These are phyloP conservation scores for Candida gorgasii DNA, from an alignment of 805 yeast species.

Conservation along the genomic window DNA sequence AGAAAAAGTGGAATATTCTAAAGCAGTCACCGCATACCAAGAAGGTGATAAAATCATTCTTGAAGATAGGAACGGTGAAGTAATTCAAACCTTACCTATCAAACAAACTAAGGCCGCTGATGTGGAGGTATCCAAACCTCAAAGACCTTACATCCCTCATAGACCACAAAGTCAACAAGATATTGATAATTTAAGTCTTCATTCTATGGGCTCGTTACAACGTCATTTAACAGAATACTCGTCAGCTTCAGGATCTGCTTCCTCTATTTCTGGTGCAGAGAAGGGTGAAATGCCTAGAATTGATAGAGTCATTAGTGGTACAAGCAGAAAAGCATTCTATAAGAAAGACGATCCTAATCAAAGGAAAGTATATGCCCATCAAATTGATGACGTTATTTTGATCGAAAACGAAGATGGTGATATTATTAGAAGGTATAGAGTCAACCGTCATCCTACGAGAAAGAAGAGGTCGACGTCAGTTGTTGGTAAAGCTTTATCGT, in stretches of 20 bases:
- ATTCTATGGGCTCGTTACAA: constrained; percentile 41
- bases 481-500: constrained; percentile 49
- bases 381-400: constrained; percentile 71
- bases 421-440: constrained; percentile 75
- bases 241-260: constrained; percentile 13
- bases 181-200: constrained; percentile 31
- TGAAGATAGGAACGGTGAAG: constrained; percentile 85
- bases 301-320: constrained; percentile 8
- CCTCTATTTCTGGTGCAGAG: neutral
- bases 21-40: constrained; percentile 40
- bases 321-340: constrained; percentile 26
- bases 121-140: constrained; percentile 70
- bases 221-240: constrained; percentile 38
- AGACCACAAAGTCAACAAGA: constrained; percentile 1
- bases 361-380: constrained; percentile 66
- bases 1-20: neutral
- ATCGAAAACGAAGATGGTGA: constrained; percentile 94
- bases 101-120: too few species aligned
- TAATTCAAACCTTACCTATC: constrained; percentile 55
- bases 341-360: constrained; percentile 31
- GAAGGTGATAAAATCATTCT: constrained; percentile 73
- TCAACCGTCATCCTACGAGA: constrained; percentile 53
- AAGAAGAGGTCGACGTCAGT: constrained; percentile 43
- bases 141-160: constrained; percentile 32
- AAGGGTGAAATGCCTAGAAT: constrained; percentile 9